Evolutionary conservation across 306 rosid genomes (phyloP).

Genomic region (Cucurbita pepo): DNA sequence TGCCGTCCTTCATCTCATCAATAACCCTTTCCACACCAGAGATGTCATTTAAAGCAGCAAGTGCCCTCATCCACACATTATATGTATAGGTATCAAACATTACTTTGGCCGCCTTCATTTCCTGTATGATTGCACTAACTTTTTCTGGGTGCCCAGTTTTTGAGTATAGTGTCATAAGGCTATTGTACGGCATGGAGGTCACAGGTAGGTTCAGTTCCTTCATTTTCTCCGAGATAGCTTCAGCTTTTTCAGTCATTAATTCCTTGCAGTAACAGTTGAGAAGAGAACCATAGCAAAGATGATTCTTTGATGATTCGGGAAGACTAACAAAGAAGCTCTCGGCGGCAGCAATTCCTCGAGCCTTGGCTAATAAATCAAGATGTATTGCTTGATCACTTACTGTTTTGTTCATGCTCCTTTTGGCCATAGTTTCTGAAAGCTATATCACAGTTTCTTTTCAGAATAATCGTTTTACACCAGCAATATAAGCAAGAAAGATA

Average conservation of each 20-base stretch:
- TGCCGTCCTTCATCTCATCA: conserved; percentile 80
- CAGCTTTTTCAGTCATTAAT: conserved; percentile 61
- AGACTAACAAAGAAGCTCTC: conserved; percentile 61
- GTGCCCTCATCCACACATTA: conserved; percentile 80
- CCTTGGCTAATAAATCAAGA: conserved; percentile 69
- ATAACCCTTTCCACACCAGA: conserved; percentile 71
- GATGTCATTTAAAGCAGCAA: conserved; percentile 60
- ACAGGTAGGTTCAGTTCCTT: conserved; percentile 65
- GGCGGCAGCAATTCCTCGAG: conserved; percentile 52
- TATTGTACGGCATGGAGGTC: conserved; percentile 56
- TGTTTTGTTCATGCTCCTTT: conserved; percentile 69
- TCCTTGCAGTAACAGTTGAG: conserved; percentile 94
- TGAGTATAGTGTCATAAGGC: conserved; percentile 72
- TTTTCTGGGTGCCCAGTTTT: conserved; percentile 46
- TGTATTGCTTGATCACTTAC: conserved; percentile 80
- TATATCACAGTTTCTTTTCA: conserved; percentile 8
- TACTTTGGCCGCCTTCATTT: conserved; percentile 51
- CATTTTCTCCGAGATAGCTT: conserved; percentile 72
- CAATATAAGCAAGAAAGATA: not conserved
- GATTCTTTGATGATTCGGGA: conserved; percentile 64
- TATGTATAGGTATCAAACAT: conserved; percentile 52
- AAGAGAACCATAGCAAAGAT: conserved; percentile 69
- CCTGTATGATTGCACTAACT: conserved; percentile 50
- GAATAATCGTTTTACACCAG: not conserved
- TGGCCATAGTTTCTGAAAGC: conserved; percentile 69